Evolutionary conservation across 331 rosid species (phyloP).

Genomic region (Malus hybrid): DNA sequence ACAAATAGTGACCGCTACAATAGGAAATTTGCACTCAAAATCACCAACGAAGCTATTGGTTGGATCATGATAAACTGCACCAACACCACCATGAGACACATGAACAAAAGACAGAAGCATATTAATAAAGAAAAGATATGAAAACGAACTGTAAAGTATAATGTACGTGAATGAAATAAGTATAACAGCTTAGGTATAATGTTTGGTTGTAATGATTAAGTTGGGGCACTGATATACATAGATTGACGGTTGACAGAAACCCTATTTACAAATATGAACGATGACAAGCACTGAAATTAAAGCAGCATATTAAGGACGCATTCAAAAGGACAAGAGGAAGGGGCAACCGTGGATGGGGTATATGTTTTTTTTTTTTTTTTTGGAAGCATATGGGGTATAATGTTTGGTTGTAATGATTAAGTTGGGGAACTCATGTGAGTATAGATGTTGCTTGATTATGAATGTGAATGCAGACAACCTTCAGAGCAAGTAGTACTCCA

Average conservation of each 20-base stretch:
- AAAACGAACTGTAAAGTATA: too few relatives aligned
- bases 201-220: neutral
- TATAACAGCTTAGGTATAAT: neutral
- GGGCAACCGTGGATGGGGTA: neutral
- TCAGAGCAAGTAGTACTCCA: neutral
- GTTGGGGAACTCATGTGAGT: conserved; percentile 1
- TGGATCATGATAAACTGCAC: too few relatives aligned
- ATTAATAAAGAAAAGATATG: too few relatives aligned
- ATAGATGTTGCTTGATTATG: neutral
- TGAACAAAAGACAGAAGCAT: too few relatives aligned
- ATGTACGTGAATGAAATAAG: neutral
- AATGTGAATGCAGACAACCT: neutral
- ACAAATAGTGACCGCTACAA: too few relatives aligned
- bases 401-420: conserved; percentile 7
- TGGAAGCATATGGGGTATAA: neutral
- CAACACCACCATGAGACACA: too few relatives aligned
- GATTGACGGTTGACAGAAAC: neutral
- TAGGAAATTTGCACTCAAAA: too few relatives aligned
- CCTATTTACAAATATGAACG: neutral
- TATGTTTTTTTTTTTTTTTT: too few relatives aligned
- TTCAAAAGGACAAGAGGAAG: conserved; percentile 2
- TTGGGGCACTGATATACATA: neutral
- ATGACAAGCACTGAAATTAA: neutral
- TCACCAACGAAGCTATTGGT: too few relatives aligned
- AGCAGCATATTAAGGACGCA: neutral